Conservation (phyloP, 176 grass and related monocot species). For the barley (Hordeum vulgare) region DNA sequence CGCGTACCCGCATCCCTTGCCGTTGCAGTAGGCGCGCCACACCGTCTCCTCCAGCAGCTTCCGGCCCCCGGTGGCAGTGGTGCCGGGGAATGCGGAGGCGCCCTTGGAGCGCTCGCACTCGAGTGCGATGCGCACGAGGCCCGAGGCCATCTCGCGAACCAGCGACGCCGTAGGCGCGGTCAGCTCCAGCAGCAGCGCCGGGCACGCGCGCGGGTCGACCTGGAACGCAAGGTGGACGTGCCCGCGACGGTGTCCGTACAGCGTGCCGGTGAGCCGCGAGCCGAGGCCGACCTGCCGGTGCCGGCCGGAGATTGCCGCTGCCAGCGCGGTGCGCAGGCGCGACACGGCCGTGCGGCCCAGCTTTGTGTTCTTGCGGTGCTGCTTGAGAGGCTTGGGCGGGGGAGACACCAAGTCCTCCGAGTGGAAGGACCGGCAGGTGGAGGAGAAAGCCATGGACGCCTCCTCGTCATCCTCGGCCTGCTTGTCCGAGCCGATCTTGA, state of each 20-base stretch:
- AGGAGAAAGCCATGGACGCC: conserved; percentile 43
- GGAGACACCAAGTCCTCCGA: conserved; percentile 51
- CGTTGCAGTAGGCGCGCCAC: conserved; percentile 89
- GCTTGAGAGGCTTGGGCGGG: conserved; percentile 13
- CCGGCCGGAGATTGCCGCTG: conserved; percentile 41
- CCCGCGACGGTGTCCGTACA: conserved; percentile 72
- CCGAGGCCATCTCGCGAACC: conserved; percentile 83
- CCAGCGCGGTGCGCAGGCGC: conserved; percentile 41
- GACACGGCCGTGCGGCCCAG: conserved; percentile 33
- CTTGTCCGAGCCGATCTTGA: conserved; percentile 3
- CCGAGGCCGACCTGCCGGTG: conserved; percentile 56
- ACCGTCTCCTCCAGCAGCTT: conserved; percentile 68
- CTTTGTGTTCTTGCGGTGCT: conserved; percentile 8
- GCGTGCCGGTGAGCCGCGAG: conserved; percentile 60
- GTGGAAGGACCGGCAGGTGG: conserved; percentile 42
- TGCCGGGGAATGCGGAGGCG: neutral
- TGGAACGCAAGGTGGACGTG: conserved; percentile 81
- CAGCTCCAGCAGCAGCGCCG: conserved; percentile 54
- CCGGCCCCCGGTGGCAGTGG: neutral
- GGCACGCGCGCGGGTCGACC: conserved; percentile 50
- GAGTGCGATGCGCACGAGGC: conserved; percentile 83
- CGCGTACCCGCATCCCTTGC: conserved; percentile 66
- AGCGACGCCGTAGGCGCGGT: conserved; percentile 67
- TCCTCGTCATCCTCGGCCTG: conserved; percentile 43
- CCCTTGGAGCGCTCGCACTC: conserved; percentile 59